Base-by-base conservation (phyloP, 805 yeast species). In the Sugiyamaella boreocaroliniensis region DNA sequence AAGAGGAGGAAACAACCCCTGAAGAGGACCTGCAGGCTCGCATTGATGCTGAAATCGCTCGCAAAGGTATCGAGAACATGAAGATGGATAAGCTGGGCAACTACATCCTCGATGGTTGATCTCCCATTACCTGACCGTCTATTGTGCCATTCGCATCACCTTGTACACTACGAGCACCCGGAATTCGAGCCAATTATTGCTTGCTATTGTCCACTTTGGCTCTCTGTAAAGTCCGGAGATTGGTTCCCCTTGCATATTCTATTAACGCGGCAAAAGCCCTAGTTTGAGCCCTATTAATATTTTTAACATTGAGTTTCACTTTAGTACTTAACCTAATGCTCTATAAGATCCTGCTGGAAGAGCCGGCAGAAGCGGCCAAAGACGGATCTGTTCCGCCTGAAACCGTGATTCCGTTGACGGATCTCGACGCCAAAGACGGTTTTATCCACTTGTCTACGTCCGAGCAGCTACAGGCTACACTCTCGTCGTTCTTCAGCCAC, bases 61-160 rank as follows among this genome's bases (percentile, higher is more conserved):
- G 50, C 18, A 49, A 77, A 79, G 62, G 87, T 15, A 57, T 57
- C 43, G 60, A 57, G 45, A 57, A 57, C 45, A 45, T 87, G 58
- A 85, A 85, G 65, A 82, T 85, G 84, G 96, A 87, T 65, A 85
- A 82, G 61, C 66, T 87, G 45, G 96, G 96, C 42, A 87, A 87
- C 68, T 87, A 87, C 65, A 82, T 86, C 34, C 65, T 87, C 40
- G 87, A 85, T 14, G 53, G 48, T 8, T 48, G 26, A 22, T 22
- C 26, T 22, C 26, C 3, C 26, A 22, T 22, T 22, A 22, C 6
- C 26, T 22, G 12, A 16, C 4, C 45, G 18, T 42, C 22, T 15
- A 4, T 42, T 43, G 20, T n/a, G n/a, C n/a, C n/a, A n/a, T n/a
- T n/a, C n/a, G n/a, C n/a, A n/a, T n/a, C n/a, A n/a, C n/a, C n/a